These are phyloP conservation scores for Catenaria anguillulae DNA, from an alignment of 371 early-diverging fungal genomes.

Conservation along the genomic window DNA sequence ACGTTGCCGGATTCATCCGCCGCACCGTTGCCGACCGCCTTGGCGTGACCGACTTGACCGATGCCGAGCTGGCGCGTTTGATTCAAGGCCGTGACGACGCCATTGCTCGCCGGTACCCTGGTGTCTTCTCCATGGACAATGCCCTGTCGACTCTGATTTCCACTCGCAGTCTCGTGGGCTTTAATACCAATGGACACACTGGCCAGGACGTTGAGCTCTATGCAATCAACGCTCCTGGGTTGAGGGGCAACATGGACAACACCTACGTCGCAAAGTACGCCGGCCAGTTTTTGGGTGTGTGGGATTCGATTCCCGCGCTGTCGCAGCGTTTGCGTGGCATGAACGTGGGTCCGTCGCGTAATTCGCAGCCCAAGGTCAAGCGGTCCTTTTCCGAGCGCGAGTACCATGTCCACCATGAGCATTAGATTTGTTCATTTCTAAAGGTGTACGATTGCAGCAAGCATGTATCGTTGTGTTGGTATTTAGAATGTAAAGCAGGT, in stretches of 20 bases:
- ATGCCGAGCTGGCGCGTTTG: conserved; percentile 33
- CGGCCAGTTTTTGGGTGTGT: background rate
- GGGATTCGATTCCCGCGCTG: background rate
- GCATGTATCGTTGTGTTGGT: no score
- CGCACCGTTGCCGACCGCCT: conserved; percentile 37
- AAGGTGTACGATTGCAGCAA: no score
- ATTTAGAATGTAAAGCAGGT: no score
- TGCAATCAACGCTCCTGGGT: background rate
- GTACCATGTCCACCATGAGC: no score
- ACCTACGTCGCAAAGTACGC: background rate
- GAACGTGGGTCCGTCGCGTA: no score
- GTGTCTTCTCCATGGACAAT: no score
- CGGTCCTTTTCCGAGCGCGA: no score
- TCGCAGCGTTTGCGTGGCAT: background rate
- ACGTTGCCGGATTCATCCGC: background rate
- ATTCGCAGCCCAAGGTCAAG: no score
- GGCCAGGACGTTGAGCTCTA: conserved; percentile 20
- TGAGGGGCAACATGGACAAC: background rate
- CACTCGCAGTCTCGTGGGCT: conserved; percentile 23
- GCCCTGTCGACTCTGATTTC: background rate
- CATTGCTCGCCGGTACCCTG: no score
- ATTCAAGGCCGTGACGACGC: background rate
- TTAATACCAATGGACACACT: conserved; percentile 87
- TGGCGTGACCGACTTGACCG: conserved; percentile 52
- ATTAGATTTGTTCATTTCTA: no score